Conservation (phyloP, 2,329 filamentous ascomycete species). For the Phaeosphaeriaceae sp. region DNA sequence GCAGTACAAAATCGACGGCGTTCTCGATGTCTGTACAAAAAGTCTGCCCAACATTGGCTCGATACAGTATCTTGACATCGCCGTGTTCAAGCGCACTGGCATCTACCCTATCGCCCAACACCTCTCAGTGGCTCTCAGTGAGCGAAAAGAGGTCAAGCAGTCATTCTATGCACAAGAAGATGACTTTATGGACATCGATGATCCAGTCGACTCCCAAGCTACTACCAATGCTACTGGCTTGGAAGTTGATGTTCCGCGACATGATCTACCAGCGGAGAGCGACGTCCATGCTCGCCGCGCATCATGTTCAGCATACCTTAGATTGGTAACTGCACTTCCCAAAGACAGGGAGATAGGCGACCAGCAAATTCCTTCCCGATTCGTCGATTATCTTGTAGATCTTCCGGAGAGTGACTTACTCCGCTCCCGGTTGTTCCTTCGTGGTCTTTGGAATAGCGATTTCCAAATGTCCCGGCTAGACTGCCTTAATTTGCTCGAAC, state of each 20-base stretch:
- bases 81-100: constrained; percentile 35
- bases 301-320: constrained; percentile 36
- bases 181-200: constrained; percentile 72
- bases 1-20: constrained; percentile 52
- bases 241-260: constrained; percentile 53
- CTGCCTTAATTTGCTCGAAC: constrained; percentile 38
- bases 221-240: constrained; percentile 54
- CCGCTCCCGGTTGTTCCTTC: constrained; percentile 38
- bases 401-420: constrained; percentile 39
- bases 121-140: constrained; percentile 37
- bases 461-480: constrained; percentile 30
- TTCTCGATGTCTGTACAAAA: constrained; percentile 47
- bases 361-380: constrained; percentile 29
- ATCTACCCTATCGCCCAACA: constrained; percentile 43
- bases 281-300: constrained; percentile 38
- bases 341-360: constrained; percentile 14
- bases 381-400: constrained; percentile 36
- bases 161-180: constrained; percentile 47
- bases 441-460: constrained; percentile 29
- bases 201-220: constrained; percentile 67
- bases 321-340: constrained; percentile 31
- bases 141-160: constrained; percentile 37
- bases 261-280: constrained; percentile 47
- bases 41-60: constrained; percentile 38
- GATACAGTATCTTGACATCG: constrained; percentile 17